A percentile compares a stretch with the other conserved stretches of the same genome.
These are phyloP conservation scores for Calonectria crousiana DNA, from an alignment of 2,329 filamentous ascomycete species.

Conservation along the genomic window DNA sequence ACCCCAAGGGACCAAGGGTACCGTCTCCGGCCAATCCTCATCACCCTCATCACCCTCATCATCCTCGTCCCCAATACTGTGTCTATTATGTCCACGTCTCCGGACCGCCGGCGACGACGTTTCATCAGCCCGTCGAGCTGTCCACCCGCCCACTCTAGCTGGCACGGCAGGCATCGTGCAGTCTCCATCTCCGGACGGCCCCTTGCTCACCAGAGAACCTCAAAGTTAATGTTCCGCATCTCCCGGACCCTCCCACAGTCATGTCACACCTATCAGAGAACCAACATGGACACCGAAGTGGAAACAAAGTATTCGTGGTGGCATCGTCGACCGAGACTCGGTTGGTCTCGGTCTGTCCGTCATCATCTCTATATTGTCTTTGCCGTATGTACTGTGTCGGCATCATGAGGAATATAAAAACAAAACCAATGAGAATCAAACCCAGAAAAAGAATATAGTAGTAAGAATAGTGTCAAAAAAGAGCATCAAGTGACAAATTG, in stretches of 20 bases:
- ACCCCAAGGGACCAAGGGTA: not conserved
- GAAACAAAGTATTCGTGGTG: slow-evolving; percentile 34
- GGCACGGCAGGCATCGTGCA: slow-evolving; percentile 15
- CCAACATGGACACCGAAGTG: slow-evolving; percentile 28
- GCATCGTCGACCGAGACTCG: slow-evolving; percentile 41
- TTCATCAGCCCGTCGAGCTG: not conserved
- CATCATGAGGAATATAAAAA: slow-evolving; percentile 22
- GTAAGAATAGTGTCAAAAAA: slow-evolving; percentile 29
- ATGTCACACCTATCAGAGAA: slow-evolving; percentile 17
- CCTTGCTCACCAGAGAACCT: slow-evolving; percentile 9
- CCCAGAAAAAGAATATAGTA: slow-evolving; percentile 19
- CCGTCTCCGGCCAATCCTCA: slow-evolving; percentile 7
- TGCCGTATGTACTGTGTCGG: slow-evolving; percentile 26
- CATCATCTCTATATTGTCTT: slow-evolving; percentile 43
- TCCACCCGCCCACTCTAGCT: slow-evolving; percentile 1
- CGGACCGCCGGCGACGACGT: slow-evolving; percentile 23
- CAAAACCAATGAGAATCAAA: slow-evolving; percentile 27
- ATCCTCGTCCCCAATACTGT: not conserved
- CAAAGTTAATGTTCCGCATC: not conserved
- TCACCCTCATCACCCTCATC: slow-evolving; percentile 15
- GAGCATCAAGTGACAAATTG: slow-evolving; percentile 27
- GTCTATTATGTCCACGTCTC: not conserved
- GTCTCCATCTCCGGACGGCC: slow-evolving; percentile 3
- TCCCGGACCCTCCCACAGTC: slow-evolving; percentile 4
- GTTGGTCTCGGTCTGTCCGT: slow-evolving; percentile 40